Conservation (phyloP, 73 alveolate species). For the Paramecium biaurelia region DNA sequence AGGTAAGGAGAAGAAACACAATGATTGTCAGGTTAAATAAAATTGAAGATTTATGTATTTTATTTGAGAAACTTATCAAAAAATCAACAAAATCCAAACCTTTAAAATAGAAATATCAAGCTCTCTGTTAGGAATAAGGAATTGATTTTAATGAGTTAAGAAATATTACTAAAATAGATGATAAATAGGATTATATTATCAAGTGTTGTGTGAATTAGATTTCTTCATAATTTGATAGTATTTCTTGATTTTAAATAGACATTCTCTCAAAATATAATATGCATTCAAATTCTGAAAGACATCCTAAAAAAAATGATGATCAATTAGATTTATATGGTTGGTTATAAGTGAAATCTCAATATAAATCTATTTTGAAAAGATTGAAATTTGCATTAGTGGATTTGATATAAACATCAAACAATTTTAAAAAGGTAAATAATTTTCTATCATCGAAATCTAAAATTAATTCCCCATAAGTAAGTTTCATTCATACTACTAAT, state of each 20-base stretch:
- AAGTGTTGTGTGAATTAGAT: not conserved
- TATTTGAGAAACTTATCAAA: not conserved
- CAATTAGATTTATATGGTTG: not conserved
- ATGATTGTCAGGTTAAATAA: not conserved
- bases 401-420: not conserved
- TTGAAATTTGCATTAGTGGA: conserved; percentile 1
- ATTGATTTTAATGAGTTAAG: not conserved
- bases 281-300: not conserved
- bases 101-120: not conserved
- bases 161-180: not conserved
- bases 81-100: not conserved
- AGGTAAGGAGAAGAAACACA: not conserved
- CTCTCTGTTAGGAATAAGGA: not conserved
- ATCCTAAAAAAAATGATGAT: not conserved
- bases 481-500: not conserved
- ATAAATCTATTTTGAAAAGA: not conserved
- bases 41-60: not conserved
- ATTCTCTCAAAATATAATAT: not conserved
- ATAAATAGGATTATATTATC: not conserved
- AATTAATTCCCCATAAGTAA: not conserved
- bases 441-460: not conserved
- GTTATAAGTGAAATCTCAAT: not conserved
- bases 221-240: not conserved
- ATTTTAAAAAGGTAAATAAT: not conserved
- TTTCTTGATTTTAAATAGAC: not conserved